Evolutionary conservation across 202 grass and related monocot species (phyloP).

Genomic region (Setaria viridis): DNA sequence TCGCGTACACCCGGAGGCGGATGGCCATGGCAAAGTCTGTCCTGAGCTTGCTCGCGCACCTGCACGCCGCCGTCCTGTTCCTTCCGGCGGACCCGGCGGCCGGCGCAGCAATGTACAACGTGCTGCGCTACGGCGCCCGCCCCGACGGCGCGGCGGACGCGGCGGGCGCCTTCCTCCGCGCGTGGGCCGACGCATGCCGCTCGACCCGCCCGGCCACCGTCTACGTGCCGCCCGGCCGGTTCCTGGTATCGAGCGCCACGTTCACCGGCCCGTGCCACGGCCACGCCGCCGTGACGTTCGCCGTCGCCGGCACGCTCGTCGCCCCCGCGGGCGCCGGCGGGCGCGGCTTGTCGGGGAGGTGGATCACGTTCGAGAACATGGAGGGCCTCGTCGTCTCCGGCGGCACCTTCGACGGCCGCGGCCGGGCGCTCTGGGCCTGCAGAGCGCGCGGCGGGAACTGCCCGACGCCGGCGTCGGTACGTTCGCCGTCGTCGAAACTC

Average conservation of each 20-base stretch:
- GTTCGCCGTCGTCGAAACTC: constrained; percentile 23
- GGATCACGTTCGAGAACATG: constrained; percentile 77
- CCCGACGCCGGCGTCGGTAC: constrained; percentile 63
- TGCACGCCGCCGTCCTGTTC: constrained; percentile 47
- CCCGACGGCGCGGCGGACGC: constrained; percentile 69
- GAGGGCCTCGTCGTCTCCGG: constrained; percentile 71
- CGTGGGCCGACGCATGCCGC: constrained; percentile 77
- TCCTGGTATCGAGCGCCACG: constrained; percentile 54
- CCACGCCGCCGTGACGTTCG: constrained; percentile 57
- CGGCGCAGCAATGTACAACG: constrained; percentile 53
- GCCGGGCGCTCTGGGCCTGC: constrained; percentile 72
- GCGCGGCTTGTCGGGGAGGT: constrained; percentile 39
- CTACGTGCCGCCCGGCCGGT: constrained; percentile 66
- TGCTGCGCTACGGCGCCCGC: constrained; percentile 72
- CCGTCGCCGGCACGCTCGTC: constrained; percentile 63
- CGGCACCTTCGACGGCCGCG: constrained; percentile 75
- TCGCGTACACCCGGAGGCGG: not conserved
- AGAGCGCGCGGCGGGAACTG: constrained; percentile 46
- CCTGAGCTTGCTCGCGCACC: constrained; percentile 36
- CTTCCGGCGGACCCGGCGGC: not conserved
- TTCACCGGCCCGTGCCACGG: constrained; percentile 76
- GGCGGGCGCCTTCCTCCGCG: constrained; percentile 58
- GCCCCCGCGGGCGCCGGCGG: constrained; percentile 43
- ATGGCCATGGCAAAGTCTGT: constrained; percentile 33
- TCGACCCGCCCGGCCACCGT: constrained; percentile 58